A percentile compares a stretch with the other conserved stretches of the same genome.
These are phyloP conservation scores for Cucumis hystrix DNA, from an alignment of 306 rosid genomes.

Conservation along the genomic window DNA sequence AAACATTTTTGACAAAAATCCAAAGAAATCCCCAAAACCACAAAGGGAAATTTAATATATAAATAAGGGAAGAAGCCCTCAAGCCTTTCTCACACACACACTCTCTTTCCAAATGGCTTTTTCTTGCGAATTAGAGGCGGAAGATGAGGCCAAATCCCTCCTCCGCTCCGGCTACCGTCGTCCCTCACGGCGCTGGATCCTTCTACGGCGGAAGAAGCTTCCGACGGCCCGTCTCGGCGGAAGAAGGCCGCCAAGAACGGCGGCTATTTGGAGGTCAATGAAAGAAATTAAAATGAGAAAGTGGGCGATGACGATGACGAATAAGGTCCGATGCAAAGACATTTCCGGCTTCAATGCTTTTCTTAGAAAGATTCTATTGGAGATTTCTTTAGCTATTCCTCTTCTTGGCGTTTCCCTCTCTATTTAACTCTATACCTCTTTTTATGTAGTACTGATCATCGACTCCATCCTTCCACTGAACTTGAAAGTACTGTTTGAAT, in stretches of 20 bases:
- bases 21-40: neutral
- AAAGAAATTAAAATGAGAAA: constrained; percentile 25
- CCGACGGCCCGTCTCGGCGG: constrained; percentile 34
- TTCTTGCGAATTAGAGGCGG: constrained; percentile 10
- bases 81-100: neutral
- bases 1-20: neutral
- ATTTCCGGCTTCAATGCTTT: constrained; percentile 22
- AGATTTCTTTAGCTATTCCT: constrained; percentile 51
- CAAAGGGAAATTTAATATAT: neutral
- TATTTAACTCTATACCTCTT: too few relatives aligned
- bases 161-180: constrained; percentile 1
- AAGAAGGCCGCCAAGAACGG: constrained; percentile 23
- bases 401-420: constrained; percentile 20
- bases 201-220: constrained; percentile 26
- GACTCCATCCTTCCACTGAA: too few relatives aligned
- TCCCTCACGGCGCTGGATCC: constrained; percentile 15
- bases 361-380: constrained; percentile 45
- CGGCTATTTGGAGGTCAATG: constrained; percentile 15
- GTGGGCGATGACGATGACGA: constrained; percentile 7
- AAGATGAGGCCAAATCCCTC: neutral
- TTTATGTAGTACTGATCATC: too few relatives aligned
- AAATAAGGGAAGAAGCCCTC: neutral
- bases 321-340: constrained; percentile 23
- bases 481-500: too few relatives aligned
- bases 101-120: constrained; percentile 18